These are phyloP conservation scores for Rhynchosporium graminicola DNA, from an alignment of 2,329 filamentous ascomycete genomes.

Conservation along the genomic window DNA sequence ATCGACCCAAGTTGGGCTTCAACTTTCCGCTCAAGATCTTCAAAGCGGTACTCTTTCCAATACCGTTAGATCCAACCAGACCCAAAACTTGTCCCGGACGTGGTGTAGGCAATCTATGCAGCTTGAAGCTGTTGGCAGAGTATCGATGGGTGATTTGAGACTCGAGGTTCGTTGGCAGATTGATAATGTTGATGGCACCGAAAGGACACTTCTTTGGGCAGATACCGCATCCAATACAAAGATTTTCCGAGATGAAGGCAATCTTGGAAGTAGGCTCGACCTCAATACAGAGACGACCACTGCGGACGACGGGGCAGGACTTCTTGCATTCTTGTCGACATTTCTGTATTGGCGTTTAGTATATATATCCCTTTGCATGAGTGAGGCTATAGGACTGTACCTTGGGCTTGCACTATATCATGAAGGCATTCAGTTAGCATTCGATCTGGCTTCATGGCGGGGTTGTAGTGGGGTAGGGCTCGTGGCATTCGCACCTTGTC, in stretches of 20 bases:
- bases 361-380: slow-evolving; percentile 26
- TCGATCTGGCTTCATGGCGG: slow-evolving; percentile 28
- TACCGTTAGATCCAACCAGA: slow-evolving; percentile 98
- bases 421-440: slow-evolving; percentile 44
- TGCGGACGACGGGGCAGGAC: slow-evolving; percentile 94
- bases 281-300: slow-evolving; percentile 97
- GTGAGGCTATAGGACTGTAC: slow-evolving; percentile 46
- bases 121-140: slow-evolving; percentile 99
- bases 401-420: slow-evolving; percentile 79
- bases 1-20: slow-evolving; percentile 94
- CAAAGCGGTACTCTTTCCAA: slow-evolving; percentile 98
- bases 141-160: slow-evolving; percentile 98
- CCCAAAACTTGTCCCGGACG: slow-evolving; percentile 93
- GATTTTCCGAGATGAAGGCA: slow-evolving; percentile 94
- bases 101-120: slow-evolving; percentile 94
- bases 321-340: slow-evolving; percentile 99
- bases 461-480: slow-evolving; percentile 45
- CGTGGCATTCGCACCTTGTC: slow-evolving; percentile 74
- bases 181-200: slow-evolving; percentile 99
- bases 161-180: slow-evolving; percentile 98
- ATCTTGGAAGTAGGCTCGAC: slow-evolving; percentile 86
- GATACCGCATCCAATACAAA: slow-evolving; percentile 99
- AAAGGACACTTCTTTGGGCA: slow-evolving; percentile 99
- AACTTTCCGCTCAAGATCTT: slow-evolving; percentile 98
- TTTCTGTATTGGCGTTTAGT: slow-evolving; percentile 63